phyloP scores from a whole-genome alignment of 768 basidiomycete species.

The Hydnum rufescens region DNA sequence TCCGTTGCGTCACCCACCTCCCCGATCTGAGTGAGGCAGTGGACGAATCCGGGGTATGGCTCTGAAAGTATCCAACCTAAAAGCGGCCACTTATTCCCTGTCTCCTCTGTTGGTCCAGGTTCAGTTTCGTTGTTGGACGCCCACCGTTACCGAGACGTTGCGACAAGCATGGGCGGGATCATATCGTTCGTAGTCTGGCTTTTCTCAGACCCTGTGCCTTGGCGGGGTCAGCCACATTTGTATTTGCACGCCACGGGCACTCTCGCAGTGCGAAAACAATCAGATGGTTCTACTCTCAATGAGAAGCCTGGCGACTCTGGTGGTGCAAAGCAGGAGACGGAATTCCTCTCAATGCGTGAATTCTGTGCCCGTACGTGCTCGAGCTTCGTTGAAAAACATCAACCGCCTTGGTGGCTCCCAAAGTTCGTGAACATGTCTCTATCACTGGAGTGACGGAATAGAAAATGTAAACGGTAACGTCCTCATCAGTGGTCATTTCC shows the following conservation, averaged over 20 bases:
- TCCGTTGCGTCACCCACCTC: no score
- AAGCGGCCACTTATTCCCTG: no score
- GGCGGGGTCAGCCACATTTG: neutral
- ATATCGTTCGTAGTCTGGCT: neutral
- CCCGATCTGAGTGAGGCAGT: no score
- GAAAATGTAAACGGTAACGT: neutral
- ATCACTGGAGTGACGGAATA: neutral
- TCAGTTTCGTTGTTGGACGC: no score
- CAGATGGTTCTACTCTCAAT: neutral
- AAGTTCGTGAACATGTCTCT: conserved; percentile 13
- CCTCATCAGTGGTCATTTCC: conserved; percentile 19
- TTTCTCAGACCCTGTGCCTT: neutral
- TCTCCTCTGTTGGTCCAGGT: no score
- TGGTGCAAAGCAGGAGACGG: neutral
- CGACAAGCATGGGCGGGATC: neutral
- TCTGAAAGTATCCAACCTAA: no score
- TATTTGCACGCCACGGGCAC: neutral
- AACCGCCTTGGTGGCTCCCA: conserved; percentile 20
- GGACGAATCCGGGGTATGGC: no score
- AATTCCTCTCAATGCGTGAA: conserved; percentile 6
- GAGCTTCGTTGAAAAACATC: conserved; percentile 12
- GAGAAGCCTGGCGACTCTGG: neutral
- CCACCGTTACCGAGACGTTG: no score
- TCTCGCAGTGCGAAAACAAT: neutral
- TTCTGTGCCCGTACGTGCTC: conserved; percentile 12